phyloP scores from a whole-genome alignment of 2,329 filamentous ascomycete genomes.

The Raffaelea arxii region DNA sequence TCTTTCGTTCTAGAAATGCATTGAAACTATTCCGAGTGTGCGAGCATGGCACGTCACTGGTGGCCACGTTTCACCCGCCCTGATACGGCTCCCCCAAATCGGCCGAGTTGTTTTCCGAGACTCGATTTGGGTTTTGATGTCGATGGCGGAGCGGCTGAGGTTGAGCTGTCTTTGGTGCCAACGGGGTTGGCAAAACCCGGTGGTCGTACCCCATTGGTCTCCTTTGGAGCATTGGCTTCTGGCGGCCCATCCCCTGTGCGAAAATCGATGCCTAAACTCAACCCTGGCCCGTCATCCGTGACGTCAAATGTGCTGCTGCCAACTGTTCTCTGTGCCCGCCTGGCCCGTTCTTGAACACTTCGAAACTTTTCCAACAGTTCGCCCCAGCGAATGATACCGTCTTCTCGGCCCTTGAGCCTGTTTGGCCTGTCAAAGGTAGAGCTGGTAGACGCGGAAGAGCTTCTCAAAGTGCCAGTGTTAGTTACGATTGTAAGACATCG shows the following conservation, averaged over 20 bases:
- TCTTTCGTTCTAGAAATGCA: neutral
- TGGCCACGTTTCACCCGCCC: constrained; percentile 48
- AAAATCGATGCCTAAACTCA: constrained; percentile 25
- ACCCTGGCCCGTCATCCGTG: constrained; percentile 34
- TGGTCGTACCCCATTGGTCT: constrained; percentile 20
- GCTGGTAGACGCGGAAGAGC: constrained; percentile 34
- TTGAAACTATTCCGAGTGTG: too few species aligned
- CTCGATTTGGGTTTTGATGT: constrained; percentile 53
- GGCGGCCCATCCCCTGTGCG: constrained; percentile 30
- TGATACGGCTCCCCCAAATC: constrained; percentile 61
- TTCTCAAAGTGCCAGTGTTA: constrained; percentile 21
- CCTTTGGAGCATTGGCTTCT: constrained; percentile 31
- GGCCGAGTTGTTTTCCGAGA: constrained; percentile 58
- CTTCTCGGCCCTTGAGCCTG: constrained; percentile 71
- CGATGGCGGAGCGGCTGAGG: constrained; percentile 30
- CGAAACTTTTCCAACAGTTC: constrained; percentile 94
- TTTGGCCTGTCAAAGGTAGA: constrained; percentile 63
- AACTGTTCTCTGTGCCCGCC: constrained; percentile 56
- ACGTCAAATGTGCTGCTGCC: constrained; percentile 30
- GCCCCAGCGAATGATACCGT: constrained; percentile 78
- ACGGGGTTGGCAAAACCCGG: constrained; percentile 20
- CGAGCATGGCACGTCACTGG: constrained; percentile 11
- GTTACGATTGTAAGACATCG: constrained; percentile 5
- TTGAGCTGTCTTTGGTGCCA: constrained; percentile 34
- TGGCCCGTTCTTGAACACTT: constrained; percentile 75